A percentile compares a stretch with the other conserved stretches of the same genome.
phyloP scores from a whole-genome alignment of 805 yeast genomes.

The Zygotorulaspora florentina region DNA sequence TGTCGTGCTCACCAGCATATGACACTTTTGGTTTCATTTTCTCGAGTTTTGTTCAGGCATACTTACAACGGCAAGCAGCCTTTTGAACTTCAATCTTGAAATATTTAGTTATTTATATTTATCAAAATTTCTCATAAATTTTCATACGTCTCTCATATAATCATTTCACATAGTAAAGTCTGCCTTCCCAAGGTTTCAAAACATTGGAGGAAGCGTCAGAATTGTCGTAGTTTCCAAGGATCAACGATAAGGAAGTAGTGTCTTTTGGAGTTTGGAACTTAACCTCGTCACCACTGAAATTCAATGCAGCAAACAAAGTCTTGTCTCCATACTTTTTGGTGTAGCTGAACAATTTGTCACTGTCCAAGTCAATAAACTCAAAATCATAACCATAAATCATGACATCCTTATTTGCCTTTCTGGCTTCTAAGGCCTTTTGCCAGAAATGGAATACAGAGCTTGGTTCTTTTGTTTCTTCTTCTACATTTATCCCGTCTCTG shows the following conservation, averaged over 20 bases:
- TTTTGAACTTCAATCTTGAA: no score
- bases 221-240: conserved; percentile 32
- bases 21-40: no score
- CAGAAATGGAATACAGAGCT: conserved; percentile 45
- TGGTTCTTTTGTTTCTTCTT: conserved; percentile 43
- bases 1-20: no score
- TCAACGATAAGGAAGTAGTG: conserved; percentile 33
- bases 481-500: conserved; percentile 42
- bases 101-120: no score
- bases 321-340: conserved; percentile 36
- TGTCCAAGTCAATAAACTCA: conserved; percentile 41
- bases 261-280: conserved; percentile 32
- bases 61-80: no score
- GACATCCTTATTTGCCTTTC: conserved; percentile 43
- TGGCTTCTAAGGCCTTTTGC: conserved; percentile 39
- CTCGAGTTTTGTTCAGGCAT: no score
- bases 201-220: conserved; percentile 16
- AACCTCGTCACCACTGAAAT: conserved; percentile 37
- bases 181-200: conserved; percentile 44
- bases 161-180: conserved; percentile 34
- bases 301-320: conserved; percentile 39
- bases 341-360: conserved; percentile 40
- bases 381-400: conserved; percentile 42
- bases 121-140: no score
- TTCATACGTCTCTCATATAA: not conserved